Percentiles rank a stretch among this genome's conserved stretches.
phyloP scores from a whole-genome alignment of 805 yeast genomes.

The Metschnikowia baotianmanensis region DNA sequence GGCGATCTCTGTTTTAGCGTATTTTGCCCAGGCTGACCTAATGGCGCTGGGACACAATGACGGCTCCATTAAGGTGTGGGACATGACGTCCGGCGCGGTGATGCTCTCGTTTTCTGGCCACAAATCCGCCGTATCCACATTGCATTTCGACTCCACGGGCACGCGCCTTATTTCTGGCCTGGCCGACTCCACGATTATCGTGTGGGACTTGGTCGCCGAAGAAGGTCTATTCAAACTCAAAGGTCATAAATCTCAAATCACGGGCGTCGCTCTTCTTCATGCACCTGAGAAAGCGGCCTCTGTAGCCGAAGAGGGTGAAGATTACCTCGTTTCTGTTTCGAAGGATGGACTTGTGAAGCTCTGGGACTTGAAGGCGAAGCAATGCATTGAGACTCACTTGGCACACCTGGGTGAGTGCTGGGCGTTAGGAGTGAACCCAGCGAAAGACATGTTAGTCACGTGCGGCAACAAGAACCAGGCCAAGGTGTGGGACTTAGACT shows the following conservation, averaged over 20 bases:
- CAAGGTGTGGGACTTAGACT: constrained; percentile 77
- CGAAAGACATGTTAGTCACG: constrained; percentile 53
- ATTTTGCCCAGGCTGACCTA: constrained; percentile 60
- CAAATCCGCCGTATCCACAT: constrained; percentile 66
- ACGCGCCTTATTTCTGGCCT: constrained; percentile 87
- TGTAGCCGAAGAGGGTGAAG: constrained; percentile 52
- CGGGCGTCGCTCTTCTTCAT: constrained; percentile 60
- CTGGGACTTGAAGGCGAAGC: constrained; percentile 90
- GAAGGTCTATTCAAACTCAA: constrained; percentile 81
- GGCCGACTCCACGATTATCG: constrained; percentile 74
- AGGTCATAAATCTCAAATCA: constrained; percentile 87
- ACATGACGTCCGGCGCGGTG: constrained; percentile 73
- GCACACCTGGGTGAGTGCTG: constrained; percentile 95
- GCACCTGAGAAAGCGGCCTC: constrained; percentile 21
- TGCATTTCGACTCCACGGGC: constrained; percentile 76
- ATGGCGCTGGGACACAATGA: constrained; percentile 88
- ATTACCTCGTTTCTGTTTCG: constrained; percentile 71
- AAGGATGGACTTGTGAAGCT: constrained; percentile 90
- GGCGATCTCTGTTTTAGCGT: constrained; percentile 58
- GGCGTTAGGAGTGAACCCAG: constrained; percentile 58
- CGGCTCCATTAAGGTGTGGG: constrained; percentile 92
- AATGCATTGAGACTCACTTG: constrained; percentile 90
- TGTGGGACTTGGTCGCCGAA: constrained; percentile 96
- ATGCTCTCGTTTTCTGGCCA: constrained; percentile 90
- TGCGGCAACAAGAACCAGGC: constrained; percentile 79